Evolutionary conservation across 2,329 filamentous ascomycete species (phyloP).

Genomic region (Sarocladiaceae sp.): DNA sequence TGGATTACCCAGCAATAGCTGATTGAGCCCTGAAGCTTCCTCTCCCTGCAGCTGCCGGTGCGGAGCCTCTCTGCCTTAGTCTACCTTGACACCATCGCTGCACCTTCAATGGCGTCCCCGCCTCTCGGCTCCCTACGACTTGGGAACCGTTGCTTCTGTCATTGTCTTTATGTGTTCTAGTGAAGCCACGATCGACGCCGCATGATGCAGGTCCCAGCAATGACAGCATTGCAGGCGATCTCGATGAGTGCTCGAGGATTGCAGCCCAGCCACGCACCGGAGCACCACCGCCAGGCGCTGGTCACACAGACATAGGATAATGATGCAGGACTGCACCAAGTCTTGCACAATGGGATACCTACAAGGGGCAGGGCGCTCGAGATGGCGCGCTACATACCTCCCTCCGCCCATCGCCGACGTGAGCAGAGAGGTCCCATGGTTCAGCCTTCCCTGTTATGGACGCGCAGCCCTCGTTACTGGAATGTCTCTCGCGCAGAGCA

Average conservation of each 20-base stretch:
- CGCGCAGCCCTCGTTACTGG: conserved; percentile 6
- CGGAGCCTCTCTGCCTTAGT: background rate
- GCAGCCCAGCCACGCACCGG: conserved; percentile 4
- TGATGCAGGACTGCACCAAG: conserved; percentile 9
- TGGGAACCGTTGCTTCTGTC: conserved; percentile 1
- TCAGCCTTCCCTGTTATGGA: conserved; percentile 3
- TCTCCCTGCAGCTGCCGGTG: conserved; percentile 4
- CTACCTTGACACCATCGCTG: background rate
- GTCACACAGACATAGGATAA: background rate
- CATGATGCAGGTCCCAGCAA: background rate
- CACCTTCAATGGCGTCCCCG: background rate
- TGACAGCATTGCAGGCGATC: background rate
- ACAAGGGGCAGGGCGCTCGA: conserved; percentile 1
- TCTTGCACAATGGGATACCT: conserved; percentile 1
- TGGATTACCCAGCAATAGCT: conserved; percentile 1
- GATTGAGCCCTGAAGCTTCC: conserved; percentile 2
- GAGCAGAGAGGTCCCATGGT: background rate
- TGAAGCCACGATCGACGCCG: background rate
- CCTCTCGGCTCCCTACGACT: background rate
- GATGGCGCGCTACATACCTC: conserved; percentile 6
- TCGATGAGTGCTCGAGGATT: background rate
- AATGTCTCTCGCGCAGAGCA: conserved; percentile 9
- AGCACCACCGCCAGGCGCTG: background rate
- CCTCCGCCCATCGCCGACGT: conserved; percentile 1
- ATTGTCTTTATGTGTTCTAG: background rate